These are phyloP conservation scores for Pluteus cervinus DNA, from an alignment of 768 basidiomycete genomes.

Conservation along the genomic window DNA sequence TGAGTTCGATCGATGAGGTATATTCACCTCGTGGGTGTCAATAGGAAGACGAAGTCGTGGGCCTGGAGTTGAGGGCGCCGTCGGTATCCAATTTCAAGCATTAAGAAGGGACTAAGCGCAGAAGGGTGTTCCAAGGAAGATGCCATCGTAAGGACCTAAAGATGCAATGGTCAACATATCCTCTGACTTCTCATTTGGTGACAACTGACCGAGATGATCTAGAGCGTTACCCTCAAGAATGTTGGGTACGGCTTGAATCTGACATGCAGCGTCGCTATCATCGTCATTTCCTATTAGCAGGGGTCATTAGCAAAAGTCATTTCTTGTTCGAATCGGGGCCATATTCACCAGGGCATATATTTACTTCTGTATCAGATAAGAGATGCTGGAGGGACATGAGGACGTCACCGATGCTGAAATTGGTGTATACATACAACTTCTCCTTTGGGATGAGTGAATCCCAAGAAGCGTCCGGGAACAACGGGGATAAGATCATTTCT, in stretches of 20 bases:
- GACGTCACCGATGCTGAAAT: too few species aligned
- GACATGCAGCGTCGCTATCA: slow-evolving; percentile 45
- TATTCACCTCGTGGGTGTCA: too few species aligned
- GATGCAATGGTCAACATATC: slow-evolving; percentile 7
- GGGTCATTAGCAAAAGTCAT: background rate
- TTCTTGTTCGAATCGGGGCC: background rate
- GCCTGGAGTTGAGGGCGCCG: too few species aligned
- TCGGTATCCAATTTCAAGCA: too few species aligned
- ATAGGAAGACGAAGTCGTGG: too few species aligned
- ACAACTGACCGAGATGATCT: slow-evolving; percentile 37
- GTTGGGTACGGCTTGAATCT: slow-evolving; percentile 47
- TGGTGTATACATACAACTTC: too few species aligned
- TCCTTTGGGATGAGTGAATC: slow-evolving; percentile 46
- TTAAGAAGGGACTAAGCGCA: too few species aligned
- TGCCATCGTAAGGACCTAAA: slow-evolving; percentile 49
- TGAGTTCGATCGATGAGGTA: too few species aligned
- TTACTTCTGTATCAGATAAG: slow-evolving; percentile 26
- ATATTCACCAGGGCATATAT: slow-evolving; percentile 32
- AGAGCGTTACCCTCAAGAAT: slow-evolving; percentile 41
- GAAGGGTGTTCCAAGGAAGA: slow-evolving; percentile 46
- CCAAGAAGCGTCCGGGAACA: slow-evolving; percentile 44
- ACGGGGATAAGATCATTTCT: slow-evolving; percentile 46
- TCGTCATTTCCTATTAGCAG: slow-evolving; percentile 44
- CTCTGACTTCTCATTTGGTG: background rate
- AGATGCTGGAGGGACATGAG: slow-evolving; percentile 54